These are phyloP conservation scores for Eutrema yunnanense DNA, from an alignment of 345 rosid species.

Conservation along the genomic window DNA sequence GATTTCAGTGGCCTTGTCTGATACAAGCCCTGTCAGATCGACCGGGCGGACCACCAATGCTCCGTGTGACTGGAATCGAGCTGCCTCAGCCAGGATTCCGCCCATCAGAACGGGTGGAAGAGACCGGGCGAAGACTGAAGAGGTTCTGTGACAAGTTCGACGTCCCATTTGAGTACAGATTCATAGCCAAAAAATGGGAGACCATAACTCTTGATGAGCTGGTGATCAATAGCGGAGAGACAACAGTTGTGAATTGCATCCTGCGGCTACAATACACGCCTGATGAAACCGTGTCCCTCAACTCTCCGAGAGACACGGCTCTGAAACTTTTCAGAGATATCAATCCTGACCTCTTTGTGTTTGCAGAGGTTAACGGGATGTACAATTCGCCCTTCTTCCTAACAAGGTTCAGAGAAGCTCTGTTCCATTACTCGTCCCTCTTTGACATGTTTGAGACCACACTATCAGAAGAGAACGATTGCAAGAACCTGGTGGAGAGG, in stretches of 20 bases:
- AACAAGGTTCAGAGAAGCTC: constrained; percentile 61
- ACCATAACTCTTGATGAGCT: constrained; percentile 60
- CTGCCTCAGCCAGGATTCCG: constrained; percentile 81
- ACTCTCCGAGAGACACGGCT: constrained; percentile 60
- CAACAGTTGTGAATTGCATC: constrained; percentile 54
- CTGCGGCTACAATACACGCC: constrained; percentile 49
- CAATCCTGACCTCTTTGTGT: constrained; percentile 56
- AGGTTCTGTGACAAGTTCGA: constrained; percentile 53
- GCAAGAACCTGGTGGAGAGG: constrained; percentile 53
- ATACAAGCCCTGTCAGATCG: constrained; percentile 48
- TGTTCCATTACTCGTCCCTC: constrained; percentile 58
- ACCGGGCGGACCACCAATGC: constrained; percentile 44
- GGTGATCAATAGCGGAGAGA: constrained; percentile 45
- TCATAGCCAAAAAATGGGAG: constrained; percentile 72
- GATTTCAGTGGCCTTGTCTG: constrained; percentile 86
- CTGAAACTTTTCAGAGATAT: constrained; percentile 50
- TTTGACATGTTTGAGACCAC: constrained; percentile 62
- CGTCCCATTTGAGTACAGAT: constrained; percentile 53
- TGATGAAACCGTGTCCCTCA: constrained; percentile 49
- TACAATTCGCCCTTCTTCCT: constrained; percentile 68
- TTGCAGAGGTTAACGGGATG: constrained; percentile 53
- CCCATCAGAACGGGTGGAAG: constrained; percentile 64
- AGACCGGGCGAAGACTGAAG: constrained; percentile 54
- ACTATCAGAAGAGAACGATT: constrained; percentile 40
- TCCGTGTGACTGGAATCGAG: constrained; percentile 75